phyloP scores from a whole-genome alignment of 2,329 filamentous ascomycete species.

The Diaporthe capsici region DNA sequence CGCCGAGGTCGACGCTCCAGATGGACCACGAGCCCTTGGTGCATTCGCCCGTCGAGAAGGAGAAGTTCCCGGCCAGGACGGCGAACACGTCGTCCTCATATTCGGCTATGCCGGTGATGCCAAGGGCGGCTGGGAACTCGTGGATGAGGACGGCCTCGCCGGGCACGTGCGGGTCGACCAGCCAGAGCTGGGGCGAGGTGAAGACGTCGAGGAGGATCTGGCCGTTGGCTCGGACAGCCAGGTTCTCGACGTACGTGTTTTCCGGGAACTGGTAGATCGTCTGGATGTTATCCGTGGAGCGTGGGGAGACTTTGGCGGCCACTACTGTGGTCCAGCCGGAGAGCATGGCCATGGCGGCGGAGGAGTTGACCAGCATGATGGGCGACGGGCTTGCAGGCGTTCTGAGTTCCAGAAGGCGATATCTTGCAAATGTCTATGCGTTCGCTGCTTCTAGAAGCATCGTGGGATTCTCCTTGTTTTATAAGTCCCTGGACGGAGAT shows the following conservation, averaged over 20 bases:
- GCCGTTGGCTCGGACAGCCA: slow-evolving; percentile 53
- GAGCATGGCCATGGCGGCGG: slow-evolving; percentile 11
- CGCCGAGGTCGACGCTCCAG: slow-evolving; percentile 44
- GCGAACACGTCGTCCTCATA: slow-evolving; percentile 51
- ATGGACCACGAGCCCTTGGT: slow-evolving; percentile 45
- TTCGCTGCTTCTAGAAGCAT: background rate
- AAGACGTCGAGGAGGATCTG: slow-evolving; percentile 52
- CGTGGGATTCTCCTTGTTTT: background rate
- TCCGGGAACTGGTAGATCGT: slow-evolving; percentile 38
- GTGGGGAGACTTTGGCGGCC: background rate
- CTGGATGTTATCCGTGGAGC: background rate
- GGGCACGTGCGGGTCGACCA: slow-evolving; percentile 49
- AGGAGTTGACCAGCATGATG: slow-evolving; percentile 4
- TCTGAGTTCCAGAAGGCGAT: background rate
- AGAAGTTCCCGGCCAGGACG: slow-evolving; percentile 48
- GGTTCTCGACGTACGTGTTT: slow-evolving; percentile 50
- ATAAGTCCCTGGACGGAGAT: background rate
- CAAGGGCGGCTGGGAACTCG: slow-evolving; percentile 46
- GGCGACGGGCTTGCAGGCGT: background rate
- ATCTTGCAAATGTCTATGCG: background rate
- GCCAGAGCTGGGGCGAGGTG: slow-evolving; percentile 50
- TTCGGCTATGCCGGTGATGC: slow-evolving; percentile 55
- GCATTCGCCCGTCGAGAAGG: slow-evolving; percentile 41
- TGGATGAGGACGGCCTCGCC: slow-evolving; percentile 48
- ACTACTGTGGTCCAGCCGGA: background rate